These are phyloP conservation scores for Ustilago cynodontis DNA, from an alignment of 1,284 basidiomycete species.

Conservation along the genomic window DNA sequence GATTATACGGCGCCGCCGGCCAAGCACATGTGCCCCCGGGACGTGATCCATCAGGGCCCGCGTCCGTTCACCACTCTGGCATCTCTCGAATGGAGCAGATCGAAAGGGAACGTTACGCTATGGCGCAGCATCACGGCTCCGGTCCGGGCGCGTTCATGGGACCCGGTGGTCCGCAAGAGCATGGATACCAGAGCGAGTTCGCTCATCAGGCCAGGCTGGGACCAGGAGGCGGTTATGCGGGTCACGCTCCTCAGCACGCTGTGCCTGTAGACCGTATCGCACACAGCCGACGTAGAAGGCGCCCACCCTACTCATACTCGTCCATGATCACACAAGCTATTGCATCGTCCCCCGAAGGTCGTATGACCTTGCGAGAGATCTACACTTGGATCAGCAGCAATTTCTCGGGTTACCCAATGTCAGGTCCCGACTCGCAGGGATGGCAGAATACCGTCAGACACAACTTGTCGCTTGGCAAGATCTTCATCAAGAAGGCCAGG, in stretches of 20 bases:
- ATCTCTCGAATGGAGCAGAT: conserved; percentile 26
- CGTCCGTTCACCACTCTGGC: conserved; percentile 7
- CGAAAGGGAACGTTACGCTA: conserved; percentile 33
- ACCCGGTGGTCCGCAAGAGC: conserved; percentile 17
- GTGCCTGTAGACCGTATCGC: conserved; percentile 53
- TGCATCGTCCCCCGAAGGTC: conserved; percentile 53
- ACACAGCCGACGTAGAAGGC: conserved; percentile 53
- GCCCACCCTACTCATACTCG: conserved; percentile 63
- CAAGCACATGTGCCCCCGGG: conserved; percentile 11
- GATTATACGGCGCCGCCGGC: conserved; percentile 1
- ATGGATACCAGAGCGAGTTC: conserved; percentile 36
- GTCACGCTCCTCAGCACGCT: conserved; percentile 19
- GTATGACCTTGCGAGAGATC: conserved; percentile 64
- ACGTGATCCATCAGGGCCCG: conserved; percentile 9
- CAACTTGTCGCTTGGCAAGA: conserved; percentile 63
- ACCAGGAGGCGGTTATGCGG: conserved; percentile 14
- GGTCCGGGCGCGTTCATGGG: conserved; percentile 6
- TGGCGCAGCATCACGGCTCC: conserved; percentile 27
- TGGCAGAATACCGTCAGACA: conserved; percentile 67
- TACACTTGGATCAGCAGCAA: conserved; percentile 64
- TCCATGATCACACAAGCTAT: conserved; percentile 66
- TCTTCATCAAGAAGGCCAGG: conserved; percentile 59
- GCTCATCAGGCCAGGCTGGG: conserved; percentile 19
- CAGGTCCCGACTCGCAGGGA: conserved; percentile 56
- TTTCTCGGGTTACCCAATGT: conserved; percentile 59